A percentile compares a stretch with the other conserved stretches of the same genome.
Evolutionary conservation across 176 grass and related monocot species (phyloP).

Genomic region (Ensete glaucum): DNA sequence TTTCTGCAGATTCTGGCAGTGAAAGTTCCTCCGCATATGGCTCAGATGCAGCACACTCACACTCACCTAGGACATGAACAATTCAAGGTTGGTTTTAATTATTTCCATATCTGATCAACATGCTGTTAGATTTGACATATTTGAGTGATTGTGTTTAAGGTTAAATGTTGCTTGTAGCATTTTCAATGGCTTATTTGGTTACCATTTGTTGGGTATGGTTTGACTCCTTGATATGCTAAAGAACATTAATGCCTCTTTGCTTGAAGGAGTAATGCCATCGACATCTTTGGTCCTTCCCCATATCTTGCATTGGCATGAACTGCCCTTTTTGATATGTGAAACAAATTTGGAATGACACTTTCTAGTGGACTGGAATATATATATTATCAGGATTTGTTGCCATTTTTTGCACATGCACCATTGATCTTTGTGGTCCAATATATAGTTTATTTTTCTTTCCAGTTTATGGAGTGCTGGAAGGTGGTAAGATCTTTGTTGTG

Average conservation of each 20-base stretch:
- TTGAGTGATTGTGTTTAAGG: background rate
- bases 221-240: background rate
- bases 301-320: too few species aligned
- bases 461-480: too few species aligned
- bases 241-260: background rate
- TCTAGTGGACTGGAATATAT: too few species aligned
- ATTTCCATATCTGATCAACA: background rate
- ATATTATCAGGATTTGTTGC: too few species aligned
- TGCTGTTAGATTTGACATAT: background rate
- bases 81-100: background rate
- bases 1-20: conserved; percentile 78
- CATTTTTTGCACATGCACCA: too few species aligned
- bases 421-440: too few species aligned
- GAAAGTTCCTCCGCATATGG: conserved; percentile 83
- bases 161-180: background rate
- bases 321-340: too few species aligned
- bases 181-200: background rate
- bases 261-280: too few species aligned
- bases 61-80: conserved; percentile 23
- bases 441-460: too few species aligned
- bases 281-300: too few species aligned
- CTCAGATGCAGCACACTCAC: conserved; percentile 50
- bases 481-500: too few species aligned
- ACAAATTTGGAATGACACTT: too few species aligned
- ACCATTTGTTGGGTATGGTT: background rate